Percentiles rank a stretch among this genome's conserved stretches.
Evolutionary conservation across 352 stramenopile genomes (phyloP).

Genomic region (Pythium rishiriense): DNA sequence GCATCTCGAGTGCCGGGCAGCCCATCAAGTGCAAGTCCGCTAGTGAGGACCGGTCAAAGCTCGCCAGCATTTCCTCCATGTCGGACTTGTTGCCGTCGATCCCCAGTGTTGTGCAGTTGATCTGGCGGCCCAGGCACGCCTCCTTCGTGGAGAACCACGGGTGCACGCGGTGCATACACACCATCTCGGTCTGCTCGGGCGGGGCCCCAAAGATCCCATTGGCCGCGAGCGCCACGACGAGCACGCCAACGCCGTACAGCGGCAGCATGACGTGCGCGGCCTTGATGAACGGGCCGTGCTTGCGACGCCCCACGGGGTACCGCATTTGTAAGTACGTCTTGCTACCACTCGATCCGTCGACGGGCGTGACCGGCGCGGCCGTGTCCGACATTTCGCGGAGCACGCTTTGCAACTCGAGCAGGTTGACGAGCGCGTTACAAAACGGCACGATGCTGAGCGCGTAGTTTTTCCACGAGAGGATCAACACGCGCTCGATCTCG

Average conservation of each 20-base stretch:
- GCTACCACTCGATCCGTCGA: neutral
- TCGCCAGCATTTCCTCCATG: neutral
- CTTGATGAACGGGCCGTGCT: neutral
- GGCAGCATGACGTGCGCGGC: neutral
- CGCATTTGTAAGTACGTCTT: neutral
- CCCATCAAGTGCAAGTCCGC: neutral
- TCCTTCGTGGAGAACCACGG: conserved; percentile 12
- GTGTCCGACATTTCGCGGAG: neutral
- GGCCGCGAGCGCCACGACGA: neutral
- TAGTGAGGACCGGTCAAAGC: neutral
- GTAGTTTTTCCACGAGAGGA: conserved; percentile 11
- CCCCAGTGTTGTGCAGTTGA: neutral
- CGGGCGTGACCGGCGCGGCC: neutral
- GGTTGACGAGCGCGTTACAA: conserved; percentile 5
- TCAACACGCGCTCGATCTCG: conserved; percentile 9
- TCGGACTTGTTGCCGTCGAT: neutral
- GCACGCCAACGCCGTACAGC: neutral
- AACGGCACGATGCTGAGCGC: conserved; percentile 21
- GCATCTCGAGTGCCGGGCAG: neutral
- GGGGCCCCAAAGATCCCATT: neutral
- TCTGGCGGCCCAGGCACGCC: neutral
- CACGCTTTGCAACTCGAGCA: conserved; percentile 4
- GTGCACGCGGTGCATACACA: conserved; percentile 1
- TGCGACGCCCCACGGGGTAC: neutral
- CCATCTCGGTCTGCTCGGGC: neutral